These are phyloP conservation scores for Phellinidium pouzarii DNA, from an alignment of 1,284 basidiomycete species.

Conservation along the genomic window DNA sequence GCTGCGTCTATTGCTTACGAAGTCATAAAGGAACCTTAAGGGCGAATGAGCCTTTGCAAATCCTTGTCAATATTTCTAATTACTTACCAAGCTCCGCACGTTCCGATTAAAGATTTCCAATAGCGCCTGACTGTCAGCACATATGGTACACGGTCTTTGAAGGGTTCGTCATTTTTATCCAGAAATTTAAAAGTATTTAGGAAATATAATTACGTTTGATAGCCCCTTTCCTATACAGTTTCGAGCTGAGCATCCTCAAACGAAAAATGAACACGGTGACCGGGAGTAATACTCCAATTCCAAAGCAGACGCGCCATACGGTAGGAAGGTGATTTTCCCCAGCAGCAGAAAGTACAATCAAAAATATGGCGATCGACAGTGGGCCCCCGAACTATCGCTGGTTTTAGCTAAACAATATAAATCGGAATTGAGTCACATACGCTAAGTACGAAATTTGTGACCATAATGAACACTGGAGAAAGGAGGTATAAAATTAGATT, in stretches of 20 bases:
- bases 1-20: slow-evolving; percentile 33
- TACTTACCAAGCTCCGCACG: slow-evolving; percentile 60
- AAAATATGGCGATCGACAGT: slow-evolving; percentile 62
- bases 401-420: neutral
- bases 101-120: slow-evolving; percentile 64
- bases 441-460: slow-evolving; percentile 63
- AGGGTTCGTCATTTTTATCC: slow-evolving; percentile 3
- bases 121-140: slow-evolving; percentile 56
- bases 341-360: slow-evolving; percentile 64
- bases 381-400: slow-evolving; percentile 55
- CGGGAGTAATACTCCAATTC: slow-evolving; percentile 63
- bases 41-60: neutral
- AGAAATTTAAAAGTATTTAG: neutral
- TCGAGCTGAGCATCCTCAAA: slow-evolving; percentile 63
- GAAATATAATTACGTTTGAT: slow-evolving; percentile 45
- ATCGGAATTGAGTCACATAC: slow-evolving; percentile 26
- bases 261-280: slow-evolving; percentile 68
- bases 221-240: slow-evolving; percentile 57
- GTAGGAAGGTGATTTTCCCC: slow-evolving; percentile 59
- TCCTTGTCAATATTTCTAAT: neutral
- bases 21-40: slow-evolving; percentile 77
- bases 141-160: slow-evolving; percentile 54
- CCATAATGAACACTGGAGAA: slow-evolving; percentile 58
- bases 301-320: slow-evolving; percentile 74
- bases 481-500: slow-evolving; percentile 11